A percentile compares a stretch with the other conserved stretches of the same genome.
Conservation (phyloP, 306 rosid species). For the Lotus japonicus region DNA sequence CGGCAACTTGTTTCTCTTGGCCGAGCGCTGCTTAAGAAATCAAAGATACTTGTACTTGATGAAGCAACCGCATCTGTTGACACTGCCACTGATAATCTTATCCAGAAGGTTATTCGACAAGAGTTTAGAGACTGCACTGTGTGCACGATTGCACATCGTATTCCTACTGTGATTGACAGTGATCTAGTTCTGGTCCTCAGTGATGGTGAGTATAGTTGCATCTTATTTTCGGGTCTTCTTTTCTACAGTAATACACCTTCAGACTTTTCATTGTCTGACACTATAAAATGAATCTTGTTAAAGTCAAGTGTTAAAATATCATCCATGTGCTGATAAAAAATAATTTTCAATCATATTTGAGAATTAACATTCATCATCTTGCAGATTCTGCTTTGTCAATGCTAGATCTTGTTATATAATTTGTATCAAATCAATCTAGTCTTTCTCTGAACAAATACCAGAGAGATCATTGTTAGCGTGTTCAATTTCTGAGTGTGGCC, state of each 20-base stretch:
- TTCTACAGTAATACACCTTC: not conserved
- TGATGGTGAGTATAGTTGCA: slow-evolving; percentile 55
- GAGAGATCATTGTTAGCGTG: too few species aligned
- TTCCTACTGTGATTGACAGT: slow-evolving; percentile 92
- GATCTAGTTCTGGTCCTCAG: slow-evolving; percentile 80
- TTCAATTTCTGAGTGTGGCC: too few species aligned
- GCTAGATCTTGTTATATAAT: not conserved
- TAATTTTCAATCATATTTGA: not conserved
- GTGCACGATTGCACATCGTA: slow-evolving; percentile 89
- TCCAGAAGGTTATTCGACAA: slow-evolving; percentile 75
- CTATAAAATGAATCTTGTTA: not conserved
- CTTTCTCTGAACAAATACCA: too few species aligned
- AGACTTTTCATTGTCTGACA: not conserved
- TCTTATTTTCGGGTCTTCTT: not conserved
- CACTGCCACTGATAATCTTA: slow-evolving; percentile 72
- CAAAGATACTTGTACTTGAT: slow-evolving; percentile 79
- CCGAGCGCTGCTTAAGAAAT: slow-evolving; percentile 71
- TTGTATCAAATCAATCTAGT: not conserved
- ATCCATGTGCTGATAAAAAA: not conserved
- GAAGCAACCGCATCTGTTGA: slow-evolving; percentile 96
- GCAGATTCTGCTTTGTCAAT: not conserved
- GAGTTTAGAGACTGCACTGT: slow-evolving; percentile 87
- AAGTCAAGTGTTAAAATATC: not conserved
- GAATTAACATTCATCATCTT: not conserved
- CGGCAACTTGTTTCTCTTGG: slow-evolving; percentile 83